A percentile compares a stretch with the other conserved stretches of the same genome.
phyloP scores from a whole-genome alignment of 1,139 yeast species.

The Candida pseudoviswanathii region DNA sequence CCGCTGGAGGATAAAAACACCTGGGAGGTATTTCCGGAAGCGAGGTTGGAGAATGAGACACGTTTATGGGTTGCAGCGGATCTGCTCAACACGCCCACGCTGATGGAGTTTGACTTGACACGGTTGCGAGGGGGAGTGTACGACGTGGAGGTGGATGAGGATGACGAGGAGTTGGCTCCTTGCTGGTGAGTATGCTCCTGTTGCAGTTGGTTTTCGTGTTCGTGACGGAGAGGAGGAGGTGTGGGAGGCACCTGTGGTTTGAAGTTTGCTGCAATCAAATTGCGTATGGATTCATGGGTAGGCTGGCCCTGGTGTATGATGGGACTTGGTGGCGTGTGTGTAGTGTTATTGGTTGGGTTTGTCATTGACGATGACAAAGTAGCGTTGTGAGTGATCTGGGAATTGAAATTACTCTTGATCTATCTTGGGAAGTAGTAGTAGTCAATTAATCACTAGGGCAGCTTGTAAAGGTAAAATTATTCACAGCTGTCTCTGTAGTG shows the following conservation, averaged over 20 bases:
- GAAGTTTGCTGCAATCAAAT: slow-evolving; percentile 16
- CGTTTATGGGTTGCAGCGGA: slow-evolving; percentile 11
- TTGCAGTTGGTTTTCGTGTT: slow-evolving; percentile 1
- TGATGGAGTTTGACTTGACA: slow-evolving; percentile 16
- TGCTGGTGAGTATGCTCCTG: not conserved
- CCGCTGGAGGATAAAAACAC: slow-evolving; percentile 11
- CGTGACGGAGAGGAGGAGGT: not conserved
- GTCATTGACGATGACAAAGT: not conserved
- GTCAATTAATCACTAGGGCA: not conserved
- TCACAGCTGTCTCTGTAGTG: not conserved
- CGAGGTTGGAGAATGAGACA: slow-evolving; percentile 18
- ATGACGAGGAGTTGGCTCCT: slow-evolving; percentile 1
- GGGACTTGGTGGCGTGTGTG: slow-evolving; percentile 3
- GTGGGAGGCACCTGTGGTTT: slow-evolving; percentile 6
- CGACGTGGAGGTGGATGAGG: slow-evolving; percentile 3
- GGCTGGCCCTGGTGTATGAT: not conserved
- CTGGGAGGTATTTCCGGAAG: slow-evolving; percentile 15
- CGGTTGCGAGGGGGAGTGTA: slow-evolving; percentile 5
- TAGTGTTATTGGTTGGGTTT: slow-evolving; percentile 1
- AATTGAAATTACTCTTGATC: too few relatives aligned
- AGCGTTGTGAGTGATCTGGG: too few relatives aligned
- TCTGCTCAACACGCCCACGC: slow-evolving; percentile 16
- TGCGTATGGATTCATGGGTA: slow-evolving; percentile 16
- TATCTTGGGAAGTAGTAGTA: not conserved
- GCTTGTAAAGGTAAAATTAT: not conserved